Conservation (phyloP, 73 alveolate species). For the Tetrahymena borealis region DNA sequence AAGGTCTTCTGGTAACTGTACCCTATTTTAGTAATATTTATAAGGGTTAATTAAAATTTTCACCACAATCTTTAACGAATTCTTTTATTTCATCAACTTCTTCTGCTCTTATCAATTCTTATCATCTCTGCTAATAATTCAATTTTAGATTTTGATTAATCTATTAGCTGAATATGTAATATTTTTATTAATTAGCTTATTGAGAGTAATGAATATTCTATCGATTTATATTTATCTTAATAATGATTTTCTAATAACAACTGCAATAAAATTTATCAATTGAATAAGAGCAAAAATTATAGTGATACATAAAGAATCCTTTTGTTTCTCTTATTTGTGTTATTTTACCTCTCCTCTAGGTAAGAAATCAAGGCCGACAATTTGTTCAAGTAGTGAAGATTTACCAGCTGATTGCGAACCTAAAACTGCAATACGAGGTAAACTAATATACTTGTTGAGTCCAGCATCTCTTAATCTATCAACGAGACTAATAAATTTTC, state of each 20-base stretch:
- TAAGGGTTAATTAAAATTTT: too few relatives aligned
- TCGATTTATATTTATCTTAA: slow-evolving; percentile 61
- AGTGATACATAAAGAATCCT: neutral
- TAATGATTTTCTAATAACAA: slow-evolving; percentile 72
- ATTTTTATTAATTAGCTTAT: too few relatives aligned
- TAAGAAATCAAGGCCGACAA: slow-evolving; percentile 96
- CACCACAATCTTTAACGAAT: too few relatives aligned
- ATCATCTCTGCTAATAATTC: too few relatives aligned
- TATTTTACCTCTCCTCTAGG: slow-evolving; percentile 87
- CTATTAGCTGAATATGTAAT: too few relatives aligned
- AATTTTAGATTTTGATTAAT: too few relatives aligned
- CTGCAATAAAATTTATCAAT: slow-evolving; percentile 48
- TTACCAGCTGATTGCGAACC: slow-evolving; percentile 64
- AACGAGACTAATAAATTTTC: slow-evolving; percentile 40
- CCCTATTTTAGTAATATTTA: slow-evolving; percentile 7
- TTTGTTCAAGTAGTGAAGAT: slow-evolving; percentile 91
- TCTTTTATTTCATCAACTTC: too few relatives aligned
- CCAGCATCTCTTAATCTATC: slow-evolving; percentile 98
- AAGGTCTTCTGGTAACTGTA: slow-evolving; percentile 79
- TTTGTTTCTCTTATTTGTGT: neutral
- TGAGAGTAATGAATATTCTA: slow-evolving; percentile 15
- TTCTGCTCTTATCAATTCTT: too few relatives aligned
- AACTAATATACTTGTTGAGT: slow-evolving; percentile 85
- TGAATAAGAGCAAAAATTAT: neutral
- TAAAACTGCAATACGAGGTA: slow-evolving; percentile 83